Evolutionary conservation across 2,329 filamentous ascomycete species (phyloP), one percentile per base, ranked within the genome.

Genomic region (Coniella lustricola): DNA sequence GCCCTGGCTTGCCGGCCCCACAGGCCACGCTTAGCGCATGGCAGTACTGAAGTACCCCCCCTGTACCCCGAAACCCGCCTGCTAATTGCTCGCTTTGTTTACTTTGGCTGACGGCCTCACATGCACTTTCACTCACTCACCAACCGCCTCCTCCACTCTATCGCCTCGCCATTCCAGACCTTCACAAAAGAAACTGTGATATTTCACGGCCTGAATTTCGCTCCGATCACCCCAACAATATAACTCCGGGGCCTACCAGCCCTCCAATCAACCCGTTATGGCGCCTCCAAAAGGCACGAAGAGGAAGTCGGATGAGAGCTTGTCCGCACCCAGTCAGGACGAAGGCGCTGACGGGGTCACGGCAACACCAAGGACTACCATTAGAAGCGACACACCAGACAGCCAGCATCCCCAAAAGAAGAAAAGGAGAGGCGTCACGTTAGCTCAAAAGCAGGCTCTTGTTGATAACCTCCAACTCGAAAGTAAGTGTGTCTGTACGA

Each of bases 391-490:
- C 17, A 65, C 66, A 44, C 66, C 66, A 25, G 52, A 68, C 65
- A 29, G 65, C 62, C 55, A 71, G 70, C 85, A 80, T 59, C 84
- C 84, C 2, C 74, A 77, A 47, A 84, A 77, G 66, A 85, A 78
- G 67, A 75, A 68, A 55, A 74, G 69, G 59, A 68, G 77, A 51
- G 79, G 75, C 37, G 77, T 91, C 54, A 82, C 81, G 3, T 64
- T 79, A 48, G 74, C 75, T 35, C 88, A 95, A 64, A 95, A 95
- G 67, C 87, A 93, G 66, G 85, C 86, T 10, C 71, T 95, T 44
- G 84, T 95, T 50, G 88, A 95, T 60, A 95, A 96, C 59, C 68
- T 95, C 34, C 88, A 95, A 62, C 75, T 95, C 35, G 90, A 96
- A 67, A 81, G 90, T 95, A 75, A 54, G 82, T 57, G 33, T 3